Evolutionary conservation across 202 grass and related monocot species (phyloP).

Genomic region (Carex arenaria): DNA sequence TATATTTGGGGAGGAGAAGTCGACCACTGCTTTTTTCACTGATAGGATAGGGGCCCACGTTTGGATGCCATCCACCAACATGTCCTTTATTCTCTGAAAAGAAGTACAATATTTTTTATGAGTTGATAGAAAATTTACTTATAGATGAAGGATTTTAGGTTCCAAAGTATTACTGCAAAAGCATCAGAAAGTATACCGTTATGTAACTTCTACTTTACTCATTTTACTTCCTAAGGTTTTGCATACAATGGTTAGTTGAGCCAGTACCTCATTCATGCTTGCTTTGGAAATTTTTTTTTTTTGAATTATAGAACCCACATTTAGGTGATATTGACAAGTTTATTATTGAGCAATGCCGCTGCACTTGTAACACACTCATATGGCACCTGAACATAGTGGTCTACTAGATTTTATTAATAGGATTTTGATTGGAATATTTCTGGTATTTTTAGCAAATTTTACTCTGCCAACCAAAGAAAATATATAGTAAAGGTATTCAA

Average conservation of each 20-base stretch:
- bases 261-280: not conserved
- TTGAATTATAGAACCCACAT: not conserved
- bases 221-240: not conserved
- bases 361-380: not conserved
- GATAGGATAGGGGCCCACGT: constrained; percentile 77
- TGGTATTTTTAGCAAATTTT: not conserved
- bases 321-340: not conserved
- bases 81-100: constrained; percentile 74
- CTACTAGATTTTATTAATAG: not conserved
- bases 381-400: not conserved
- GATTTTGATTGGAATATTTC: not conserved
- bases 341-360: not conserved
- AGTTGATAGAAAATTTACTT: constrained; percentile 2
- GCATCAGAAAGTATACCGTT: not conserved
- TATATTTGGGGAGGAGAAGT: constrained; percentile 98
- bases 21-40: constrained; percentile 61
- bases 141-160: not conserved
- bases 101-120: constrained; percentile 17
- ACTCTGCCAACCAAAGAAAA: not conserved
- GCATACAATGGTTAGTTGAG: not conserved
- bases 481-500: not conserved
- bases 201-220: not conserved
- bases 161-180: constrained; percentile 8
- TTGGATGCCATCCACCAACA: constrained; percentile 73
- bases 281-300: not conserved